Base-by-base conservation (phyloP, 495 filamentous ascomycete genomes). In the Daldinia childiae region DNA sequence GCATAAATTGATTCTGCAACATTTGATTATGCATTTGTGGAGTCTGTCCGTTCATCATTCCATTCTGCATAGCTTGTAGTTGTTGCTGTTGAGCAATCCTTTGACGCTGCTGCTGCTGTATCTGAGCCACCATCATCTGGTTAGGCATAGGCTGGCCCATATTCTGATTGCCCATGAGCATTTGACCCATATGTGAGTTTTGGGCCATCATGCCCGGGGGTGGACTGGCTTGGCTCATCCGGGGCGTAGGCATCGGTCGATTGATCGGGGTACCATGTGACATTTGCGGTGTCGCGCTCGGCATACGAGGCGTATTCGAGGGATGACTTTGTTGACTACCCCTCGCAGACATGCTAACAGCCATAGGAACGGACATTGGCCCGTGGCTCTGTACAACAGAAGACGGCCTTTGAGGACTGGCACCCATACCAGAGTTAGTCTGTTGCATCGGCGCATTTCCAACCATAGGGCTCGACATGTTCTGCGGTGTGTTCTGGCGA, bases 291-390 rank as follows among this genome's bases (percentile, higher is more conserved):
- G 93, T 96, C 19, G 89, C 87, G 63, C 90, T 91, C 9, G 87
- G 85, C 84, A 96, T 90, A 66, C 92, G 89, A 5, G 94, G 94
- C 6, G 94, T 98, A 12, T 90, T 90, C 38, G 92, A 90, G 3
- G 84, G 83, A 61, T 90, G 87, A 66, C 91, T 89, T 76, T 94
- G 93, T 72, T 96, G 93, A 75, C 93, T 97, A 62, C 87, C 83
- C 38, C 92, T 90, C 24, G 90, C 84, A 9, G 85, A 90, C 93
- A 96, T 97, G 50, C 83, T 87, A 63, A 89, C 84, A 14, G 88
- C 82, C 83, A 90, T 89, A 24, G 90, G 85, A 0, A 77, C 86
- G 2, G 82, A 80, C 78, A 88, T 90, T 0, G 87, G 85, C 51
- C 88, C 87, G 34, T 90, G 88, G 75, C 90, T 89, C 68, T 93